Percentiles rank a stretch among this genome's conserved stretches.
phyloP scores from a whole-genome alignment of 140 eudicot genomes.

The Ambrosia hybrid region DNA sequence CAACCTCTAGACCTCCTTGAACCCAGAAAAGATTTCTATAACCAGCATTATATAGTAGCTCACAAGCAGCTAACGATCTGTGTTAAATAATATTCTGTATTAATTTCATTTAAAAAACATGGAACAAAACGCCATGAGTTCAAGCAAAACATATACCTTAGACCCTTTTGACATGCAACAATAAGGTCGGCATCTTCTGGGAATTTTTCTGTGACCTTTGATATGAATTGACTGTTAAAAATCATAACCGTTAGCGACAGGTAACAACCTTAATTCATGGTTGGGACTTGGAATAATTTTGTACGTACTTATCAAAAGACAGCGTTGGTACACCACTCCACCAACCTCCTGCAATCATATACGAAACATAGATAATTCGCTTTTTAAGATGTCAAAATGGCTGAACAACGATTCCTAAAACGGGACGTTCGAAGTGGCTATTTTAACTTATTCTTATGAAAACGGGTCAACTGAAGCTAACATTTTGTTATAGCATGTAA shows the following conservation, averaged over 20 bases:
- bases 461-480: too few species aligned
- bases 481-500: too few species aligned
- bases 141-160: conserved; percentile 50
- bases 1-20: conserved; percentile 94
- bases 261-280: background rate
- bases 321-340: conserved; percentile 97
- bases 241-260: conserved; percentile 4
- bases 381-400: too few species aligned
- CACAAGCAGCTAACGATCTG: conserved; percentile 98
- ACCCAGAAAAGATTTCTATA: conserved; percentile 86
- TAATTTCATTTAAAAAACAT: background rate
- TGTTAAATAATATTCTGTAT: conserved; percentile 14
- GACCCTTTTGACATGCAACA: conserved; percentile 97
- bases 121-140: background rate
- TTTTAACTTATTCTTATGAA: background rate
- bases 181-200: conserved; percentile 83
- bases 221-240: conserved; percentile 58
- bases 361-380: background rate
- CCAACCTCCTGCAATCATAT: conserved; percentile 78
- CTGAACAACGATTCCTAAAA: too few species aligned
- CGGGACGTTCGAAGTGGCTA: too few species aligned
- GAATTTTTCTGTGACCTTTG: conserved; percentile 69
- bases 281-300: background rate
- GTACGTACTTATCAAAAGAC: conserved; percentile 60
- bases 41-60: conserved; percentile 83